Conservation (phyloP, 1,284 basidiomycete genomes). For the Microbotryum violaceum region DNA sequence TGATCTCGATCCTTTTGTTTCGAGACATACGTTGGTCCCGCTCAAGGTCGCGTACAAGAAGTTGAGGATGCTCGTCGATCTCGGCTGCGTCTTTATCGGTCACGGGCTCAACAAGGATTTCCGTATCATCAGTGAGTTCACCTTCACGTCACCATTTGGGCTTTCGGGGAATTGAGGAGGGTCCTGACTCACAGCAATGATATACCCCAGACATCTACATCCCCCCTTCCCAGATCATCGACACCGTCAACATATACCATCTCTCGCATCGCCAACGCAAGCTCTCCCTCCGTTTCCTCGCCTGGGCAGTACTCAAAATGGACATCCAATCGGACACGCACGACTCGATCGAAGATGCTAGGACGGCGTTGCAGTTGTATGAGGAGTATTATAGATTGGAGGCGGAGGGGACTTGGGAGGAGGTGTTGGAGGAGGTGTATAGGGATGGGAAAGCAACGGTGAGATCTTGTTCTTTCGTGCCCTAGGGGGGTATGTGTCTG, state of each 20-base stretch:
- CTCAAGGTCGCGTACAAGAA: constrained; percentile 98
- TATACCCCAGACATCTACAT: constrained; percentile 74
- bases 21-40: constrained; percentile 82
- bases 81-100: constrained; percentile 93
- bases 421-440: constrained; percentile 69
- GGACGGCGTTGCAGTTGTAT: constrained; percentile 78
- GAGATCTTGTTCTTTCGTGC: not conserved
- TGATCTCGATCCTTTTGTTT: constrained; percentile 77
- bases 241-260: constrained; percentile 93
- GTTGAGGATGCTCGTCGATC: constrained; percentile 83
- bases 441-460: constrained; percentile 44
- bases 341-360: constrained; percentile 88
- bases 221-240: constrained; percentile 87
- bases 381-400: constrained; percentile 73
- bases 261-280: constrained; percentile 71
- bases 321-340: constrained; percentile 90
- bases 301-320: constrained; percentile 83
- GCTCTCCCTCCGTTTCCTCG: constrained; percentile 84
- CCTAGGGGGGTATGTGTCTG: too few species aligned
- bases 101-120: constrained; percentile 99
- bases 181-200: too few species aligned
- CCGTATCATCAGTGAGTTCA: constrained; percentile 81
- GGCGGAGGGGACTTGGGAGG: constrained; percentile 68
- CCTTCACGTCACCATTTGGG: not conserved
- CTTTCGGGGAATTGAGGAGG: not conserved